Percentiles rank a stretch among this genome's conserved stretches.
Conservation (phyloP, 73 alveolate species). For the Paraurostyla sp. region DNA sequence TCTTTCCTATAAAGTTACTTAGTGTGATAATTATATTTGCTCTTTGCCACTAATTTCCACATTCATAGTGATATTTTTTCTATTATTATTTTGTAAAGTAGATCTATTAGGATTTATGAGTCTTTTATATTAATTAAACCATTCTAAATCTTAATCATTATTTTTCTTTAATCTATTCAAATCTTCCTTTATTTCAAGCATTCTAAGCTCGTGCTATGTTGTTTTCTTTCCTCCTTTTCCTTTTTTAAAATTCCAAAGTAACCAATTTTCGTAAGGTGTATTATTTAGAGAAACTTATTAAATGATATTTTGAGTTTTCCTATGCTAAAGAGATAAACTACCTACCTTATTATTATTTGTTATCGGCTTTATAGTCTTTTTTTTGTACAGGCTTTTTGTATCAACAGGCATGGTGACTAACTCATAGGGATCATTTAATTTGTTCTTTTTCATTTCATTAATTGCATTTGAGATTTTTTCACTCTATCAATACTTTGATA, state of each 20-base stretch:
- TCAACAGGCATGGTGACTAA: neutral
- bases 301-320: too few relatives aligned
- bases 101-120: neutral
- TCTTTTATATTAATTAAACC: constrained; percentile 17
- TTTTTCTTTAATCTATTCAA: neutral
- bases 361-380: neutral
- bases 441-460: neutral
- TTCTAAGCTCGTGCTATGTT: neutral
- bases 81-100: neutral
- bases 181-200: constrained; percentile 1
- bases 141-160: neutral
- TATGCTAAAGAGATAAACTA: too few relatives aligned
- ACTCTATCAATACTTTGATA: neutral
- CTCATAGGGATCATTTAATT: neutral
- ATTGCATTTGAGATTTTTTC: constrained; percentile 35
- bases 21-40: neutral
- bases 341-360: too few relatives aligned
- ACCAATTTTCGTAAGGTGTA: constrained; percentile 26
- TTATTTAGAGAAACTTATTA: neutral
- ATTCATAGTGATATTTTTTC: too few relatives aligned
- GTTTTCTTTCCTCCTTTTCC: constrained; percentile 9
- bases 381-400: neutral
- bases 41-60: neutral
- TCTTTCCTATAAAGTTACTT: too few relatives aligned
- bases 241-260: constrained; percentile 1